Base-by-base conservation (phyloP, 805 yeast species). In the Brettanomyces naardenensis region DNA sequence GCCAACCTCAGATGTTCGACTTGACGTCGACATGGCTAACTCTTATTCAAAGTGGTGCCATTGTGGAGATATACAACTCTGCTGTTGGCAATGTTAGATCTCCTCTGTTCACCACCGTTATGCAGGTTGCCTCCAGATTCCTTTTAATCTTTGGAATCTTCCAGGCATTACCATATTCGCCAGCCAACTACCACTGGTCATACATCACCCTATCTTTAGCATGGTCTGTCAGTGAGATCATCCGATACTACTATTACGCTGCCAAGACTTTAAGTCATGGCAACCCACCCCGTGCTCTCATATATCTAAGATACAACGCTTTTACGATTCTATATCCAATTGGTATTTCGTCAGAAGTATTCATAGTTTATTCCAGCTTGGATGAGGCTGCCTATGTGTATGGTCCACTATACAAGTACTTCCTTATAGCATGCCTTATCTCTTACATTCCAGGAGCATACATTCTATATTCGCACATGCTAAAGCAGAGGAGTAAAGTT, bases 171-270 rank as follows among this genome's bases (percentile, higher is more conserved):
- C 96, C 97, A 6, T 53, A 72, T 15, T 71, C 85, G 0, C 82
- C 81, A 15, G 87, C 87, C 21, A 68, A 71, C 47, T 37, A 48
- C 47, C 69, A 68, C 46, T 66, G 77, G 73, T 68, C 73, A 13
- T 89, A 81, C 58, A 60, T 78, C 40, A 66, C 90, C 1, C 70
- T 90, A 57, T 68, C 78, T 33, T 48, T 77, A 31, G 88, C 96
- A 10, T 92, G 98, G 98, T 76, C 92, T n/a, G 51, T 85, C 37
- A 86, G 97, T n/a, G 98, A 92, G 61, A 71, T 86, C 32, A 80
- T 89, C 40, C 73, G 98, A 57, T 92, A 92, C 62, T 72, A 86
- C 31, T 92, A 76, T 64, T 94, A 92, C 56, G 89, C 94, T 6
- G 69, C 80, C 38, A 78, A 78, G 47, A 60, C 83, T 44, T 54